Percentiles rank a stretch among this genome's conserved stretches.
phyloP scores from a whole-genome alignment of 148 eudicot genomes.

The Drosera capensis region DNA sequence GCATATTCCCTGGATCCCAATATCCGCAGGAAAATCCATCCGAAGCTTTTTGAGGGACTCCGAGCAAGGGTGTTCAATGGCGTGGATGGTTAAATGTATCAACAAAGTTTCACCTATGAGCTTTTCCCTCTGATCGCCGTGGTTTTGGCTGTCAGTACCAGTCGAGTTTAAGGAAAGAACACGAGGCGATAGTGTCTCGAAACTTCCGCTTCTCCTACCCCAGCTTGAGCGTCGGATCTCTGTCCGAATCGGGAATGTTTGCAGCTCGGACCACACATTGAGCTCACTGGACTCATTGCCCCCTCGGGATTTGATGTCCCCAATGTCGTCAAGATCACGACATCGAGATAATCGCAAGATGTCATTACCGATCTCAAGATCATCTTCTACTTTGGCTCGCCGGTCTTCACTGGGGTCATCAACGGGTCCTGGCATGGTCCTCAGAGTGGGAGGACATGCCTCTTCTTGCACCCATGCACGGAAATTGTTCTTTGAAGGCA shows the following conservation, averaged over 20 bases:
- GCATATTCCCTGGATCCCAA: too few relatives aligned
- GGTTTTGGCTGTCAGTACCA: slow-evolving; percentile 5
- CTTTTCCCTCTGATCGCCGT: slow-evolving; percentile 1
- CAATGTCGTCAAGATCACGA: slow-evolving; percentile 23
- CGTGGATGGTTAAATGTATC: too few relatives aligned
- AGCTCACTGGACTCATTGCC: slow-evolving; percentile 22
- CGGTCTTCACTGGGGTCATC: slow-evolving; percentile 20
- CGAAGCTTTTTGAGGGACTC: too few relatives aligned
- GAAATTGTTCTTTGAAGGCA: slow-evolving; percentile 49
- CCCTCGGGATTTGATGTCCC: slow-evolving; percentile 28
- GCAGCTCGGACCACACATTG: slow-evolving; percentile 19
- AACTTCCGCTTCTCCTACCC: slow-evolving; percentile 22
- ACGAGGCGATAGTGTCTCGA: slow-evolving; percentile 17
- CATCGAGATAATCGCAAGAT: slow-evolving; percentile 53
- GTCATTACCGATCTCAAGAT: slow-evolving; percentile 49
- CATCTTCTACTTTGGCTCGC: slow-evolving; percentile 62
- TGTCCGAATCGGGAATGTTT: slow-evolving; percentile 6
- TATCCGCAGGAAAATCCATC: too few relatives aligned
- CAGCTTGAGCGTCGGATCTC: slow-evolving; percentile 5
- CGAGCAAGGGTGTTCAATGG: too few relatives aligned
- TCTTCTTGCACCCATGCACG: slow-evolving; percentile 33
- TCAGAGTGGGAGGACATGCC: slow-evolving; percentile 15
- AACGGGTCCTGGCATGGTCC: slow-evolving; percentile 13
- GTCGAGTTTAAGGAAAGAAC: slow-evolving; percentile 15
- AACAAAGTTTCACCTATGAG: neutral